Evolutionary conservation across 305 asterid species (phyloP).

Genomic region (Fraxinus greggii): DNA sequence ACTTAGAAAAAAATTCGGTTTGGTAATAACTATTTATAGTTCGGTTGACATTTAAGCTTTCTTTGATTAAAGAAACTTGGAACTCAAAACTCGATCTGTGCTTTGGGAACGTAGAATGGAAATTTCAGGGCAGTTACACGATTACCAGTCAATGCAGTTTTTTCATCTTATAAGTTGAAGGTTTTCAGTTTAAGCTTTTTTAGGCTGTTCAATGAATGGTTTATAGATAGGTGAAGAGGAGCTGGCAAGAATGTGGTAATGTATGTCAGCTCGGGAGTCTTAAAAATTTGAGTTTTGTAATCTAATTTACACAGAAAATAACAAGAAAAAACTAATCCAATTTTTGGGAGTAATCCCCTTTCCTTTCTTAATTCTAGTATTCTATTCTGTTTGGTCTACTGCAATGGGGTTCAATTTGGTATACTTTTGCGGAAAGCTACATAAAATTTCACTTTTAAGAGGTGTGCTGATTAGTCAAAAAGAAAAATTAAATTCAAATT

Average conservation of each 20-base stretch:
- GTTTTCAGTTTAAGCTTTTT: not conserved
- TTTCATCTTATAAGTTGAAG: not conserved
- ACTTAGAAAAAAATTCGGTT: not conserved
- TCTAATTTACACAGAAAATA: not conserved
- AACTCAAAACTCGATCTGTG: not conserved
- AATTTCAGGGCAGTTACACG: not conserved
- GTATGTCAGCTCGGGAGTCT: not conserved
- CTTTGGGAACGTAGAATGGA: not conserved
- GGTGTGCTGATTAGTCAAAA: conserved; percentile 8
- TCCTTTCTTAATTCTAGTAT: not conserved
- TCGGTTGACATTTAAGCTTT: not conserved
- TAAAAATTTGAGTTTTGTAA: not conserved
- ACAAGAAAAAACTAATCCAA: not conserved
- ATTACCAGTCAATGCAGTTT: not conserved
- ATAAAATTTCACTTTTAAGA: not conserved
- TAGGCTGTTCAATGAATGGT: not conserved
- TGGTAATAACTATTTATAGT: not conserved
- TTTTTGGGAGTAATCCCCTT: not conserved
- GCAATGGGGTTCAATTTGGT: not conserved
- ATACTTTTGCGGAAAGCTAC: not conserved
- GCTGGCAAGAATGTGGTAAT: not conserved
- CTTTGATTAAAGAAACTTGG: not conserved
- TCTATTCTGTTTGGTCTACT: not conserved
- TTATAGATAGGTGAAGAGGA: not conserved
- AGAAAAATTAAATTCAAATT: not conserved